Evolutionary conservation across 768 basidiomycete species (phyloP).

Genomic region (Leucogyrophana mollusca): DNA sequence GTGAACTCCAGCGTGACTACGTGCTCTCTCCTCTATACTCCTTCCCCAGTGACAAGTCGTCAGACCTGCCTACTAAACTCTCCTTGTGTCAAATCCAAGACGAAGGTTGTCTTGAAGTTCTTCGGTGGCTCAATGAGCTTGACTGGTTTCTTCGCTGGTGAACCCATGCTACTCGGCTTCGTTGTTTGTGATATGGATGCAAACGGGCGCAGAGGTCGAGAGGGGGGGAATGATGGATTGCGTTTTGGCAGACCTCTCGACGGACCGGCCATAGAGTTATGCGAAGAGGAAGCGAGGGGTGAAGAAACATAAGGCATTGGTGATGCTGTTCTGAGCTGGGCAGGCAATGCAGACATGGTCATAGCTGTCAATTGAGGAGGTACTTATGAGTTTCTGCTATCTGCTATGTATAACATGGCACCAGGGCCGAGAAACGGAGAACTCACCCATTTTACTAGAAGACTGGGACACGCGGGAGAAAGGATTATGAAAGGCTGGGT

Average conservation of each 20-base stretch:
- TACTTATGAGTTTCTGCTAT: slow-evolving; percentile 5
- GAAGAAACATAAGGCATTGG: slow-evolving; percentile 55
- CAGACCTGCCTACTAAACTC: slow-evolving; percentile 74
- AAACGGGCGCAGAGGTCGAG: slow-evolving; percentile 79
- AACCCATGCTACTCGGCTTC: slow-evolving; percentile 1
- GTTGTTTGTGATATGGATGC: slow-evolving; percentile 47
- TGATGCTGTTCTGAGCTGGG: slow-evolving; percentile 20
- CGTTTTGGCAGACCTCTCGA: slow-evolving; percentile 39
- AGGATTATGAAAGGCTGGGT: slow-evolving; percentile 17
- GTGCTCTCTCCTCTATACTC: neutral
- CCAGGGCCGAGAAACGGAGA: neutral
- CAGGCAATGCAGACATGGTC: slow-evolving; percentile 36
- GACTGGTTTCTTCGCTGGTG: slow-evolving; percentile 45
- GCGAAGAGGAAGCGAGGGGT: slow-evolving; percentile 52
- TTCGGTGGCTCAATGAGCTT: slow-evolving; percentile 82
- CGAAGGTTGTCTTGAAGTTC: slow-evolving; percentile 66
- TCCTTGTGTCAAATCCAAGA: slow-evolving; percentile 79
- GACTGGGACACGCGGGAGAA: slow-evolving; percentile 1
- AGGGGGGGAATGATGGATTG: slow-evolving; percentile 59
- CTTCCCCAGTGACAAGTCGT: slow-evolving; percentile 6
- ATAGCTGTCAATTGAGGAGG: slow-evolving; percentile 35
- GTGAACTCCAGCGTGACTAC: neutral
- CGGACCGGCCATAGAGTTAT: slow-evolving; percentile 28
- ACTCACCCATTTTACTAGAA: slow-evolving; percentile 42
- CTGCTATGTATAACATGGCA: slow-evolving; percentile 1